Percentiles rank a stretch among this genome's conserved stretches.
phyloP scores from a whole-genome alignment of 2,329 filamentous ascomycete genomes.

The Thelonectria discophora region DNA sequence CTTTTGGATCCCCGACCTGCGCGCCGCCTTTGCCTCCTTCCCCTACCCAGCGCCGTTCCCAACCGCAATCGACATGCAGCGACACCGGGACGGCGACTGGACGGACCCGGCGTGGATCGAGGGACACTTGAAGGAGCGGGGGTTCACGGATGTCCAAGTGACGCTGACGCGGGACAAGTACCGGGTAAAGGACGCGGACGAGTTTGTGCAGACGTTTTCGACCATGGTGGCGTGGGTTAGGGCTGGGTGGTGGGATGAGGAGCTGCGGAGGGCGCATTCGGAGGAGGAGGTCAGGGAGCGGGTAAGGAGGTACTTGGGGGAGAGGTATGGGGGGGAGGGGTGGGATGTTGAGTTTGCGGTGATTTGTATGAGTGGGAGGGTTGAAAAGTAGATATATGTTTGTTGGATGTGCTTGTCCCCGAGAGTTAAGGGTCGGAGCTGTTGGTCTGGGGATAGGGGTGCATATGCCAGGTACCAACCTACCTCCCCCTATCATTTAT shows the following conservation, averaged over 20 bases:
- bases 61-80: conserved; percentile 48
- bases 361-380: conserved; percentile 40
- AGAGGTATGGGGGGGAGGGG: conserved; percentile 48
- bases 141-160: conserved; percentile 52
- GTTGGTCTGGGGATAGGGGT: no score
- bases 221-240: conserved; percentile 53
- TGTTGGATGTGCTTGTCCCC: no score
- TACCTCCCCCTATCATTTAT: background rate
- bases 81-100: conserved; percentile 52
- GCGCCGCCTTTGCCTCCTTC: conserved; percentile 51
- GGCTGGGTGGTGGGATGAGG: conserved; percentile 52
- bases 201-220: conserved; percentile 47
- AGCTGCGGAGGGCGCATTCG: conserved; percentile 47
- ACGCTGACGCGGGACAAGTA: conserved; percentile 42
- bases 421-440: no score
- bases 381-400: conserved; percentile 25
- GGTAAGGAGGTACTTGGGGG: conserved; percentile 49
- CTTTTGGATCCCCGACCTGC: conserved; percentile 51
- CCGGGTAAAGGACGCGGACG: conserved; percentile 45
- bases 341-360: conserved; percentile 41
- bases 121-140: conserved; percentile 46
- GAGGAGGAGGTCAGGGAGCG: conserved; percentile 49
- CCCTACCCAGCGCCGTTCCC: conserved; percentile 52
- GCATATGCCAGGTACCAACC: no score
- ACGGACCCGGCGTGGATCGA: conserved; percentile 51